Conservation (phyloP, 192 early-diverging fungal species). For the Gonapodya prolifera region DNA sequence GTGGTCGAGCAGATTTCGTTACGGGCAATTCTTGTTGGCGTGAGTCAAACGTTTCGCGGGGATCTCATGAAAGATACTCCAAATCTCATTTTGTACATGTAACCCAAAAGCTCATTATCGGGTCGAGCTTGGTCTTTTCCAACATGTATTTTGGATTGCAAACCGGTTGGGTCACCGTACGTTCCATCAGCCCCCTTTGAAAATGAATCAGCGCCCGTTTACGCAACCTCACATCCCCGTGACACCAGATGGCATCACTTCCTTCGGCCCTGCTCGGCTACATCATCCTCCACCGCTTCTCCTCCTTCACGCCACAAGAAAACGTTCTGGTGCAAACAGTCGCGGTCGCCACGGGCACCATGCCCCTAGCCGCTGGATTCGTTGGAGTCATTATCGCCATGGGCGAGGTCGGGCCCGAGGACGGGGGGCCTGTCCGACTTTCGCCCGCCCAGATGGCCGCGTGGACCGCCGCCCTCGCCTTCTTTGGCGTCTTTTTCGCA, state of each 20-base stretch:
- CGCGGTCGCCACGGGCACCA: not conserved
- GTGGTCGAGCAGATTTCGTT: not conserved
- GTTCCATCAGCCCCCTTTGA: not conserved
- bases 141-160: not conserved
- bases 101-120: not conserved
- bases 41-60: not conserved
- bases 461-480: not conserved
- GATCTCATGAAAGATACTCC: not conserved
- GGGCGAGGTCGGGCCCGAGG: not conserved
- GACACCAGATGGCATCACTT: not conserved
- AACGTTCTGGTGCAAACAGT: not conserved
- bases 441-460: not conserved
- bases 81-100: not conserved
- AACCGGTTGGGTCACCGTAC: not conserved
- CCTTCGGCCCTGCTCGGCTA: not conserved
- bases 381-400: not conserved
- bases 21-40: not conserved
- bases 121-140: not conserved
- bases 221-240: no score
- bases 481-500: not conserved
- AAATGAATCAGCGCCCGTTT: not conserved
- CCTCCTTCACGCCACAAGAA: not conserved
- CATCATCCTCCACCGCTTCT: not conserved
- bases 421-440: not conserved
- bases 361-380: not conserved